phyloP scores from a whole-genome alignment of 140 eudicot species.

The Senecio squalidus region DNA sequence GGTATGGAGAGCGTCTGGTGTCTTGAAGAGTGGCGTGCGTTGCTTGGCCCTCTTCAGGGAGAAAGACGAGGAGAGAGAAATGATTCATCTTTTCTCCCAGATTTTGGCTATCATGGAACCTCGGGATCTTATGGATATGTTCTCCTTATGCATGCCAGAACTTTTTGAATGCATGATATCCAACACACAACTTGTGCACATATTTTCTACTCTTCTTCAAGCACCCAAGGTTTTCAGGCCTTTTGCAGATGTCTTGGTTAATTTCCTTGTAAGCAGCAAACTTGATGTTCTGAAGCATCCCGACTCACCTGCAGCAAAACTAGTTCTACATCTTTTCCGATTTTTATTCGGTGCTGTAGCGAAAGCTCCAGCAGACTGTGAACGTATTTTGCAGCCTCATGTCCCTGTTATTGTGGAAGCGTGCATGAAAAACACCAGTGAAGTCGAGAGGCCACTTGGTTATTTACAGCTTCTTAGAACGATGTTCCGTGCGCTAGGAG shows the following conservation, averaged over 20 bases:
- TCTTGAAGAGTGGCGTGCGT: slow-evolving; percentile 95
- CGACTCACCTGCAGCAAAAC: slow-evolving; percentile 93
- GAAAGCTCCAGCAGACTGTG: slow-evolving; percentile 95
- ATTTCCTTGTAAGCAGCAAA: slow-evolving; percentile 94
- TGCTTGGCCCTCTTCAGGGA: slow-evolving; percentile 91
- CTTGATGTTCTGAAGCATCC: slow-evolving; percentile 98
- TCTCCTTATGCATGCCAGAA: slow-evolving; percentile 97
- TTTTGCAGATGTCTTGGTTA: slow-evolving; percentile 93
- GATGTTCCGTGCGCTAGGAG: slow-evolving; percentile 92
- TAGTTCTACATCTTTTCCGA: slow-evolving; percentile 90
- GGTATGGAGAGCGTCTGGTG: slow-evolving; percentile 98
- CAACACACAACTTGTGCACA: slow-evolving; percentile 86
- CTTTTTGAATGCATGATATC: slow-evolving; percentile 99
- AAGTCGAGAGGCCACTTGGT: slow-evolving; percentile 94
- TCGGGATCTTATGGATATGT: slow-evolving; percentile 98
- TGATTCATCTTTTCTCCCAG: slow-evolving; percentile 89
- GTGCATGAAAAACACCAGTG: slow-evolving; percentile 87
- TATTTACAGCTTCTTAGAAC: slow-evolving; percentile 92
- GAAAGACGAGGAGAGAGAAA: slow-evolving; percentile 92
- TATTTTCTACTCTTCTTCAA: slow-evolving; percentile 85
- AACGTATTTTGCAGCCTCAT: slow-evolving; percentile 94
- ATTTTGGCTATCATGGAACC: slow-evolving; percentile 96
- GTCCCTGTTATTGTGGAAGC: slow-evolving; percentile 92
- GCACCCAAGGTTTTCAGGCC: slow-evolving; percentile 90
- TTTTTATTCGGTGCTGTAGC: slow-evolving; percentile 80